Evolutionary conservation across 768 basidiomycete species (phyloP).

Genomic region (Boletus fagicola): DNA sequence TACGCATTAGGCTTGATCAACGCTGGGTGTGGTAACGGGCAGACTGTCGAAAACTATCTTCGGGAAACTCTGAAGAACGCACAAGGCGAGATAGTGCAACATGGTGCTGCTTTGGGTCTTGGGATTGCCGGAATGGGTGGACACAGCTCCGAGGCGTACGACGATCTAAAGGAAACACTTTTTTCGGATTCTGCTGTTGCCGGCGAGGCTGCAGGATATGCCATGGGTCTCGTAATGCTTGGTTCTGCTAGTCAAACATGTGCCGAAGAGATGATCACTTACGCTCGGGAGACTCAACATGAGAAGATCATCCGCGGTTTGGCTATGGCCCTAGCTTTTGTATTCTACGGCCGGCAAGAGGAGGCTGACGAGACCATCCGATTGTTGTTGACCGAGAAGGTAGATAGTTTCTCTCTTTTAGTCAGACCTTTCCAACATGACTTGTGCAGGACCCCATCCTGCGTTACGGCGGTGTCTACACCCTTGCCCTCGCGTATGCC

Average conservation of each 20-base stretch:
- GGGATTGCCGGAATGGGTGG: slow-evolving; percentile 95
- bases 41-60: slow-evolving; percentile 71
- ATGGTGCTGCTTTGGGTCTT: slow-evolving; percentile 95
- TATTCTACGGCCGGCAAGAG: slow-evolving; percentile 91
- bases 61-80: slow-evolving; percentile 74
- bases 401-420: slow-evolving; percentile 29
- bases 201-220: slow-evolving; percentile 93
- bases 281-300: slow-evolving; percentile 96
- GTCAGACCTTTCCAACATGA: slow-evolving; percentile 1
- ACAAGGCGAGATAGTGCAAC: slow-evolving; percentile 87
- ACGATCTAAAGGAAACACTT: slow-evolving; percentile 83
- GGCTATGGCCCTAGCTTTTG: slow-evolving; percentile 87
- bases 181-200: slow-evolving; percentile 95
- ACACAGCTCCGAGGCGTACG: slow-evolving; percentile 84
- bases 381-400: slow-evolving; percentile 81
- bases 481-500: slow-evolving; percentile 92
- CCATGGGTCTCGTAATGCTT: slow-evolving; percentile 98
- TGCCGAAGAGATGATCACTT: slow-evolving; percentile 92
- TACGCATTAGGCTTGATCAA: slow-evolving; percentile 95
- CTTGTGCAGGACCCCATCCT: slow-evolving; percentile 83
- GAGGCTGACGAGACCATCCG: slow-evolving; percentile 85
- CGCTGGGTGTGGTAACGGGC: slow-evolving; percentile 77
- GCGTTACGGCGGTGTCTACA: slow-evolving; percentile 97
- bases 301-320: slow-evolving; percentile 99
- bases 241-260: slow-evolving; percentile 81